Evolutionary conservation across 164 flowering plant genomes (phyloP).

Genomic region (grape (Vitis vinifera)): ASM3070453v1 NC_081807.1:6553001-6553500

Average conservation of each 20-base stretch:
- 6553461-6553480: slow-evolving; percentile 85
- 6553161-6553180: slow-evolving; percentile 16
- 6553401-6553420: slow-evolving; percentile 71
- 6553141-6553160: slow-evolving; percentile 22
- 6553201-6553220: slow-evolving; percentile 83
- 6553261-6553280: slow-evolving; percentile 68
- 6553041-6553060: slow-evolving; percentile 34
- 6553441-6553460: slow-evolving; percentile 43
- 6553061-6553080: slow-evolving; percentile 32
- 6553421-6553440: slow-evolving; percentile 38
- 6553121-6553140: slow-evolving; percentile 11
- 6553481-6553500: slow-evolving; percentile 86
- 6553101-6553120: slow-evolving; percentile 20
- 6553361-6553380: background rate
- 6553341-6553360: no score
- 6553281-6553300: slow-evolving; percentile 89
- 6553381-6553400: slow-evolving; percentile 48
- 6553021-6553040: slow-evolving; percentile 58
- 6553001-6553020: slow-evolving; percentile 87
- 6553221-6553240: slow-evolving; percentile 64
- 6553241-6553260: slow-evolving; percentile 36
- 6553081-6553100: slow-evolving; percentile 38
- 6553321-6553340: slow-evolving; percentile 2
- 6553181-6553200: slow-evolving; percentile 44
- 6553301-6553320: slow-evolving; percentile 46